Evolutionary conservation across 1,284 basidiomycete species (phyloP).

Genomic region (Tylopilus sp.): DNA sequence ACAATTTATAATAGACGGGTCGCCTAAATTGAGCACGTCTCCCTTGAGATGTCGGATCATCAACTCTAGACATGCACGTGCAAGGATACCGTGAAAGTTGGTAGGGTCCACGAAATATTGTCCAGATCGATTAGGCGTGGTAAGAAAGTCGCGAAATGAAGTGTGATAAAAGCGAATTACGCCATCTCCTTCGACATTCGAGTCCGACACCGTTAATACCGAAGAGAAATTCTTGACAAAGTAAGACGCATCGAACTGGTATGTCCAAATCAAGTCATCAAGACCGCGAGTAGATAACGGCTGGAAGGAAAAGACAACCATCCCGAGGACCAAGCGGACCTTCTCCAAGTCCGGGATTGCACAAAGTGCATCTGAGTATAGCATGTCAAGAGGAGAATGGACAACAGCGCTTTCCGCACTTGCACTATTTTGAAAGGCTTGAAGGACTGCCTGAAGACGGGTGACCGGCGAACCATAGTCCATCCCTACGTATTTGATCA

Average conservation of each 20-base stretch:
- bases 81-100: constrained; percentile 24
- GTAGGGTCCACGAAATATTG: constrained; percentile 23
- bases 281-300: constrained; percentile 28
- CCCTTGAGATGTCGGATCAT: constrained; percentile 26
- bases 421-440: constrained; percentile 8
- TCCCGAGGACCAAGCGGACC: constrained; percentile 24
- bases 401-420: constrained; percentile 17
- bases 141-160: constrained; percentile 38
- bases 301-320: constrained; percentile 24
- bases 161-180: constrained; percentile 34
- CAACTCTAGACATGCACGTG: constrained; percentile 28
- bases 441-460: constrained; percentile 23
- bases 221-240: constrained; percentile 25
- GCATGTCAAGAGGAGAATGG: constrained; percentile 26
- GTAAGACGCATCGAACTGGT: constrained; percentile 15
- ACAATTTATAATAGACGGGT: constrained; percentile 26
- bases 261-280: constrained; percentile 22
- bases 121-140: constrained; percentile 25
- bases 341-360: constrained; percentile 21
- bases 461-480: constrained; percentile 17
- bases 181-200: constrained; percentile 10
- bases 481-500: constrained; percentile 36
- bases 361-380: constrained; percentile 30
- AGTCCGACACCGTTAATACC: constrained; percentile 25
- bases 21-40: constrained; percentile 29